Conservation (phyloP, 2,329 filamentous ascomycete species). For the Emydomyces testavorans region DNA sequence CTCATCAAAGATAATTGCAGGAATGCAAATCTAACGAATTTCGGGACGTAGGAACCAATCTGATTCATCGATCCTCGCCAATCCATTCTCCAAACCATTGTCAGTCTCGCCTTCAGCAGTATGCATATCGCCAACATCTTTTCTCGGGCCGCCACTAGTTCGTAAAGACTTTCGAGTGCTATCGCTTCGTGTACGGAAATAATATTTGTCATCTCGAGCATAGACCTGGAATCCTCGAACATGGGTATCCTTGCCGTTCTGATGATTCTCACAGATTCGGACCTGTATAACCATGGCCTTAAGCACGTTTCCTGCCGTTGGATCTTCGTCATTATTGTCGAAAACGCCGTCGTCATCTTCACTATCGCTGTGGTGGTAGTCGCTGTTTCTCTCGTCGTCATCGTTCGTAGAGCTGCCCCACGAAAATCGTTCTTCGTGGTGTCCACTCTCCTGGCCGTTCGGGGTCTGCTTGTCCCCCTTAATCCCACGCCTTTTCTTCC, state of each 20-base stretch:
- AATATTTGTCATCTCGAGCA: constrained; percentile 37
- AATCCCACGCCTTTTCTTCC: constrained; percentile 4
- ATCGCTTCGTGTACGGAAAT: constrained; percentile 19
- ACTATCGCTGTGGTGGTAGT: constrained; percentile 14
- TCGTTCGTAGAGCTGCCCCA: constrained; percentile 15
- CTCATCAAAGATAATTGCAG: neutral
- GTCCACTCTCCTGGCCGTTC: neutral
- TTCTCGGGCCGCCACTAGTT: constrained; percentile 6
- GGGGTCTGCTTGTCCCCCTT: neutral
- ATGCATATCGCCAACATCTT: constrained; percentile 14
- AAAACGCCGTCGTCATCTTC: constrained; percentile 21
- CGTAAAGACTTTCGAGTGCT: constrained; percentile 25
- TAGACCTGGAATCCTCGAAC: constrained; percentile 85
- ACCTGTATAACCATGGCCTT: constrained; percentile 85
- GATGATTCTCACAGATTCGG: constrained; percentile 87
- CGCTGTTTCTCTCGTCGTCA: constrained; percentile 2
- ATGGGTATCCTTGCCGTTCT: constrained; percentile 99
- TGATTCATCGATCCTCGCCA: constrained; percentile 31
- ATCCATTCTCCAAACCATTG: constrained; percentile 21
- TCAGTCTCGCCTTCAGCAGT: constrained; percentile 14
- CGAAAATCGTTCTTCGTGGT: constrained; percentile 18
- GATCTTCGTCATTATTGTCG: constrained; percentile 21
- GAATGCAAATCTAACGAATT: constrained; percentile 28
- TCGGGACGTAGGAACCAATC: constrained; percentile 42
- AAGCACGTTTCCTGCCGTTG: constrained; percentile 58